Evolutionary conservation across 352 stramenopile species (phyloP).

Genomic region (Pythium dissimile): DNA sequence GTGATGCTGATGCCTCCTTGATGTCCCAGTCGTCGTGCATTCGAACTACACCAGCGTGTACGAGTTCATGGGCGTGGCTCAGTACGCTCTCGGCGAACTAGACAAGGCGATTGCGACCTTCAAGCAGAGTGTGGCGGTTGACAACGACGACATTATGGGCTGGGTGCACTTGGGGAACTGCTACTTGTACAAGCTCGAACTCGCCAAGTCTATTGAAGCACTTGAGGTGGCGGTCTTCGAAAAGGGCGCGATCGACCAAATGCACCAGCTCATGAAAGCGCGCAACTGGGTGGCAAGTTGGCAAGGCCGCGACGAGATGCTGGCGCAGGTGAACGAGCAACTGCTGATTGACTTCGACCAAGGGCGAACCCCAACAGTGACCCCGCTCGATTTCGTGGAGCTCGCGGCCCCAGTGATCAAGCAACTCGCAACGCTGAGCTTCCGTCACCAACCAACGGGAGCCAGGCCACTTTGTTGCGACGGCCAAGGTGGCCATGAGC

Average conservation of each 20-base stretch:
- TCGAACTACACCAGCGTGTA: slow-evolving; percentile 43
- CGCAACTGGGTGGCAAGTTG: slow-evolving; percentile 70
- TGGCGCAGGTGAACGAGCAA: slow-evolving; percentile 30
- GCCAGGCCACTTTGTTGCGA: slow-evolving; percentile 4
- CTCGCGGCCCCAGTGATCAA: slow-evolving; percentile 29
- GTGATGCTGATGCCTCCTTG: too few species aligned
- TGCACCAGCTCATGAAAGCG: slow-evolving; percentile 55
- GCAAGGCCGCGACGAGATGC: slow-evolving; percentile 46
- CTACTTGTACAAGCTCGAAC: slow-evolving; percentile 52
- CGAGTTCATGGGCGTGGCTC: slow-evolving; percentile 63
- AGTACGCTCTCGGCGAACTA: slow-evolving; percentile 68
- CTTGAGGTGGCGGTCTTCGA: slow-evolving; percentile 48
- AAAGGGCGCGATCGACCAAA: slow-evolving; percentile 30
- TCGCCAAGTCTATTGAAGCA: slow-evolving; percentile 37
- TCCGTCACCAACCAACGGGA: neutral
- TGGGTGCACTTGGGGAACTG: slow-evolving; percentile 73
- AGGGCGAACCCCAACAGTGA: slow-evolving; percentile 10
- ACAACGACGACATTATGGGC: slow-evolving; percentile 39
- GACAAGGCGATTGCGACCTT: slow-evolving; percentile 58
- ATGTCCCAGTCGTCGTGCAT: neutral
- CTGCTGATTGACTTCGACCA: slow-evolving; percentile 24
- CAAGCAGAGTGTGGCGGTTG: slow-evolving; percentile 42
- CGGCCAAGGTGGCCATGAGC: neutral
- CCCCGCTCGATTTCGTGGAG: slow-evolving; percentile 49
- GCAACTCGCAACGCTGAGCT: slow-evolving; percentile 1